A percentile compares a stretch with the other conserved stretches of the same genome.
Conservation (phyloP, 345 rosid genomes). For the Linum trigynum region DNA sequence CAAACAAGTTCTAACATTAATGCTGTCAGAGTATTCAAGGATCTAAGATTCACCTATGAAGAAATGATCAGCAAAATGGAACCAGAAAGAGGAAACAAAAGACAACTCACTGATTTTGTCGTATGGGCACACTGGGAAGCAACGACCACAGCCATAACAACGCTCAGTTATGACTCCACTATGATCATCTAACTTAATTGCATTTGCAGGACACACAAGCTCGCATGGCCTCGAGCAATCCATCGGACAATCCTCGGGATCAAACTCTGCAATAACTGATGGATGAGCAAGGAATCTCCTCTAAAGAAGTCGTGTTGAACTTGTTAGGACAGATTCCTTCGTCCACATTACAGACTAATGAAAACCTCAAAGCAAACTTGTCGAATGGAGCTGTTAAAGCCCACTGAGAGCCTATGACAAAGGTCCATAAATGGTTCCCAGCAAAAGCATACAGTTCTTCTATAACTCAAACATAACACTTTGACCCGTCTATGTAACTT, state of each 20-base stretch:
- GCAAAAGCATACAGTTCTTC: too few relatives aligned
- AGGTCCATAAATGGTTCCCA: too few relatives aligned
- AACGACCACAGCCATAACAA: constrained; percentile 57
- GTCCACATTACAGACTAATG: too few relatives aligned
- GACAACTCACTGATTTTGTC: constrained; percentile 44
- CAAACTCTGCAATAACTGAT: constrained; percentile 31
- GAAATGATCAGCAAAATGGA: neutral
- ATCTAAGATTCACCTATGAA: neutral
- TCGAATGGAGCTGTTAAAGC: too few relatives aligned
- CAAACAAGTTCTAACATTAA: neutral
- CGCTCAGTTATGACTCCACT: constrained; percentile 50
- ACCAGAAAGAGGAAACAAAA: neutral
- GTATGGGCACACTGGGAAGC: constrained; percentile 52
- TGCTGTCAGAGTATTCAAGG: neutral
- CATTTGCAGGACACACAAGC: constrained; percentile 51
- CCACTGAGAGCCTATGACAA: too few relatives aligned
- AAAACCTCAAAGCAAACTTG: too few relatives aligned
- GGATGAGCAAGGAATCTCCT: neutral
- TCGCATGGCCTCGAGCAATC: constrained; percentile 56
- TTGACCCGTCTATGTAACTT: too few relatives aligned
- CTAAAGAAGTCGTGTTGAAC: too few relatives aligned
- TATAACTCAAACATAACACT: too few relatives aligned
- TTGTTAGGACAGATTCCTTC: too few relatives aligned
- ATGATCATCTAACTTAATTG: constrained; percentile 31
- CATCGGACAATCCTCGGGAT: constrained; percentile 47